Base-by-base conservation (phyloP, 2,329 filamentous ascomycete genomes). In the Byssothecium circinans region DNA sequence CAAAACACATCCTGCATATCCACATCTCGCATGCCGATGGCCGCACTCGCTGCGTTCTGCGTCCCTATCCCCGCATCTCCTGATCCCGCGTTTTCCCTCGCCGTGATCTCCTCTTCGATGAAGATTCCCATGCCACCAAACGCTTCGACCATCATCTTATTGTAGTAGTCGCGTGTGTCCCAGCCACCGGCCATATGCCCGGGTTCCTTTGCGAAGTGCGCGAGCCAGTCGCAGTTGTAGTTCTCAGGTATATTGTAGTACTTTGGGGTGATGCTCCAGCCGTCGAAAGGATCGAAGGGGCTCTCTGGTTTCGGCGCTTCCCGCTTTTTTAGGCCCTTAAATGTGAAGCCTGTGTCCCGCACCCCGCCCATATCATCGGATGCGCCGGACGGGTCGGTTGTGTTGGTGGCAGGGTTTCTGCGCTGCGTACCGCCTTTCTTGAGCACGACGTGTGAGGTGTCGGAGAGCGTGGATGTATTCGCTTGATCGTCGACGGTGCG, bases 91-190 rank as follows among this genome's bases (percentile, higher is more conserved):
- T 65, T 72, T 39, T 74, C 71, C 20, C 62, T 68, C 39, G 75
- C 75, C 53, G 41, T 67, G 41, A 60, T 64, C 64, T 95, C 91
- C 37, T 96, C 90, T 29, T 82, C 86, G 34, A 99, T 78, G 60
- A 95, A 95, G 34, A 95, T 88, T 0, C 88, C 90, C 50, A 99
- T 71, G 0, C 95, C 94, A 0, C 89, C 84, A 72, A 96, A 97
- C 0, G 92, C 91, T 66, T 96, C 91, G 51, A 89, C 88, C 66
- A 99, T 75, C 19, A 89, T 86, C 19, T 91, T 80, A 7, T 84
- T 79, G 61, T 90, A 89, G 65, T 94, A 97, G 66, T 96, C 91
- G 27, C 81, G 77, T 35, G 92, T 76, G 61, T 86, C 85, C 72
- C 95, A 97, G 0, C 94, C 95, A 25, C 91, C 91, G 14, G 88